A percentile compares a stretch with the other conserved stretches of the same genome.
These are phyloP conservation scores for Galium porrigens DNA, from an alignment of 305 asterid species.

Conservation along the genomic window DNA sequence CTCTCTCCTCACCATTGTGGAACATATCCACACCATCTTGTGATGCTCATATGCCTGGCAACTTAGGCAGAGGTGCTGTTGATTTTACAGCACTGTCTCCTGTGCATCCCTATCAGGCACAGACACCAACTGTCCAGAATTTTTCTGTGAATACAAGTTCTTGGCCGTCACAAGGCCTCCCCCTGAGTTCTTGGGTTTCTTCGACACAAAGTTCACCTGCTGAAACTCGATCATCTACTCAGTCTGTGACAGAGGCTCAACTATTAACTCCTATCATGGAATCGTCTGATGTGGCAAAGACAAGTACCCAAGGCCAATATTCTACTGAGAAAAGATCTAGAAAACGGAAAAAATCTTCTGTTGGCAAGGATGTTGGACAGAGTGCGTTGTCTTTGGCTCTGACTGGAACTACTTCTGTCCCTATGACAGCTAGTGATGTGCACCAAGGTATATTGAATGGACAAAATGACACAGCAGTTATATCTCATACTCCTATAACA, in stretches of 20 bases:
- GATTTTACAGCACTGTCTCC: conserved; percentile 24
- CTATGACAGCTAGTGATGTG: conserved; percentile 27
- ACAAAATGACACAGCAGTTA: conserved; percentile 30
- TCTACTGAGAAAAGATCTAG: conserved; percentile 44
- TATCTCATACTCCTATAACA: conserved; percentile 27
- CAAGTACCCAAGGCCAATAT: conserved; percentile 33
- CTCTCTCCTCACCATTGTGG: conserved; percentile 31
- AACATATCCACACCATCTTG: conserved; percentile 36
- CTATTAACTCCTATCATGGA: conserved; percentile 44
- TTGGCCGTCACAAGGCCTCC: conserved; percentile 19
- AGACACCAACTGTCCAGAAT: conserved; percentile 15
- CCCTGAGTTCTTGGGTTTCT: conserved; percentile 53
- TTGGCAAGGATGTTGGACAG: conserved; percentile 38
- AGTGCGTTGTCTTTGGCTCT: conserved; percentile 26
- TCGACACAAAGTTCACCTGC: conserved; percentile 61
- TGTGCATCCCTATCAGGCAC: conserved; percentile 22
- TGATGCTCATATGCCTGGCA: conserved; percentile 29
- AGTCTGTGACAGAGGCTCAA: conserved; percentile 40
- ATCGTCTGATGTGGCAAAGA: conserved; percentile 39
- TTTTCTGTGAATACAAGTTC: conserved; percentile 16
- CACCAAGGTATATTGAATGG: conserved; percentile 34
- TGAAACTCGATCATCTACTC: conserved; percentile 42
- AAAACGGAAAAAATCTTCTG: conserved; percentile 62
- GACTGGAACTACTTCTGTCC: conserved; percentile 31
- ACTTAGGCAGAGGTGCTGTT: conserved; percentile 18